Percentiles rank a stretch among this genome's conserved stretches.
Evolutionary conservation across 1,284 basidiomycete genomes (phyloP).

Genomic region (Fomitopsis schrenkii): DNA sequence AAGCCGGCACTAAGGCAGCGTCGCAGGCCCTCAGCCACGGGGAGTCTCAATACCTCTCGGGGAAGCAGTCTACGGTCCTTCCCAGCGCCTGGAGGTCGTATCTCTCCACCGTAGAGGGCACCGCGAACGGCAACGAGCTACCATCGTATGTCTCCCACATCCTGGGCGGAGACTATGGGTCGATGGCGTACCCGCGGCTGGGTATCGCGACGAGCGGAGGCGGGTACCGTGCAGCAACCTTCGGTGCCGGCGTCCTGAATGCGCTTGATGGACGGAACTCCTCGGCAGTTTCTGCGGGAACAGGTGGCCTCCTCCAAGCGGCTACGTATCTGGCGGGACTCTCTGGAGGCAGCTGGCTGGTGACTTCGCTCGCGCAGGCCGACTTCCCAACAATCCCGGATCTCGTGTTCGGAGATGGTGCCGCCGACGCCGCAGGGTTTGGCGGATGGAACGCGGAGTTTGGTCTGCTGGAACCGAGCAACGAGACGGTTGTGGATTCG

Average conservation of each 20-base stretch:
- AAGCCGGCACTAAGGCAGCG: constrained; percentile 10
- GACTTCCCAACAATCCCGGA: constrained; percentile 23
- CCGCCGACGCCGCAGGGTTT: constrained; percentile 1
- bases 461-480: constrained; percentile 17
- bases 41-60: constrained; percentile 22
- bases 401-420: constrained; percentile 18
- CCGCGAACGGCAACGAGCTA: constrained; percentile 14
- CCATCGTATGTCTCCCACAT: constrained; percentile 34
- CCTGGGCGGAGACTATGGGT: constrained; percentile 19
- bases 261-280: constrained; percentile 46
- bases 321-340: constrained; percentile 40
- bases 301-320: constrained; percentile 48
- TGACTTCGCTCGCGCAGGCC: constrained; percentile 23
- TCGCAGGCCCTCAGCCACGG: constrained; percentile 19
- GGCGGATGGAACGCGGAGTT: constrained; percentile 20
- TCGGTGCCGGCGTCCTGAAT: constrained; percentile 46
- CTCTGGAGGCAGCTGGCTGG: constrained; percentile 35
- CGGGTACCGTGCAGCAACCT: constrained; percentile 44
- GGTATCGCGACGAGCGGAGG: constrained; percentile 45
- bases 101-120: constrained; percentile 29
- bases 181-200: constrained; percentile 29
- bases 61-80: constrained; percentile 17
- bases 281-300: constrained; percentile 35
- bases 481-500: constrained; percentile 7
- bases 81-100: constrained; percentile 26